Evolutionary conservation across 352 stramenopile genomes (phyloP).

Genomic region (Pythium folliculosum): DNA sequence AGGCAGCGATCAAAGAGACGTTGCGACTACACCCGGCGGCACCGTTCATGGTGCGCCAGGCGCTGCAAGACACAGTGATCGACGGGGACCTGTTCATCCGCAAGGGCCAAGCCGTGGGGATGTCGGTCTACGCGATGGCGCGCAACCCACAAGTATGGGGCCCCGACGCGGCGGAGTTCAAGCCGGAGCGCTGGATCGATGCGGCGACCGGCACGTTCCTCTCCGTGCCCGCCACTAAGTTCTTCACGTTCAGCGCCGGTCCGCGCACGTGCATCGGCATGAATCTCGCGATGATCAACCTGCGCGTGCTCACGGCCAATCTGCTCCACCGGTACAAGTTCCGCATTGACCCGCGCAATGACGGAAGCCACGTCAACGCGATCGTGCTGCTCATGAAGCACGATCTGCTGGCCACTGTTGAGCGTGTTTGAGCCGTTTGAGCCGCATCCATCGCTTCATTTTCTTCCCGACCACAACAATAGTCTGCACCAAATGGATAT

Average conservation of each 20-base stretch:
- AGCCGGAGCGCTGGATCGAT: constrained; percentile 61
- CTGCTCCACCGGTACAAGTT: background rate
- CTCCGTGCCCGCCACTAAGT: background rate
- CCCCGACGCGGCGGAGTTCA: constrained; percentile 55
- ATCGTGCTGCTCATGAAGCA: background rate
- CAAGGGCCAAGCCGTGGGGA: background rate
- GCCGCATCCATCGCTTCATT: too few species aligned
- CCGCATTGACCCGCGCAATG: background rate
- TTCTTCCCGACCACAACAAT: too few species aligned
- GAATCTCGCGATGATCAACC: background rate
- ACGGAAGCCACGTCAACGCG: background rate
- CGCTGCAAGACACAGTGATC: background rate
- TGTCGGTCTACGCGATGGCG: constrained; percentile 34
- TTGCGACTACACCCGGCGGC: background rate
- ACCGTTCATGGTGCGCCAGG: background rate
- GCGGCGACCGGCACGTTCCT: background rate
- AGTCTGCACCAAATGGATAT: too few species aligned
- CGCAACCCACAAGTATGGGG: constrained; percentile 43
- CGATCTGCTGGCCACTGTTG: background rate
- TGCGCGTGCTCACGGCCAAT: background rate
- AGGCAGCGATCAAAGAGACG: background rate
- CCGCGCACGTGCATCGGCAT: background rate
- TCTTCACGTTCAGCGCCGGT: background rate
- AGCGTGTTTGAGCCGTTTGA: background rate
- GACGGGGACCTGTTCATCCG: background rate